These are phyloP conservation scores for Pythium grandisporangium DNA, from an alignment of 352 stramenopile species.

Conservation along the genomic window DNA sequence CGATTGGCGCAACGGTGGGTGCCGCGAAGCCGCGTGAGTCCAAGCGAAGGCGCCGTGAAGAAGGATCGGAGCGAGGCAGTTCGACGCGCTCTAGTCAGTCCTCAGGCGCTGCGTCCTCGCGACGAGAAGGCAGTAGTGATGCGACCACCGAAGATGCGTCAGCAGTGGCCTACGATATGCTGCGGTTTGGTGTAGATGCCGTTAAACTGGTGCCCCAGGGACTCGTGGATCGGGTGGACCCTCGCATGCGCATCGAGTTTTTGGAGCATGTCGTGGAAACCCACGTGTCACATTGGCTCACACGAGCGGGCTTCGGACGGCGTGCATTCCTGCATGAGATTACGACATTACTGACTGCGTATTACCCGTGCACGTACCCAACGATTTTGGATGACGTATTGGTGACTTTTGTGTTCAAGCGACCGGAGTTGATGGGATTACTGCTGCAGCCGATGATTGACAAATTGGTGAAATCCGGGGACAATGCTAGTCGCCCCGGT, in stretches of 20 bases:
- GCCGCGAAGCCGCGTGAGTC: constrained; percentile 2
- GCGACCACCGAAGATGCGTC: neutral
- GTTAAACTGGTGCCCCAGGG: constrained; percentile 75
- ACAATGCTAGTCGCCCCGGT: constrained; percentile 37
- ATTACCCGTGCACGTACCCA: constrained; percentile 76
- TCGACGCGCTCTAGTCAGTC: too few species aligned
- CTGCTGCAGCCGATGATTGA: constrained; percentile 62
- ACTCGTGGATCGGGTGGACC: constrained; percentile 76
- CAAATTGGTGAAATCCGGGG: constrained; percentile 53
- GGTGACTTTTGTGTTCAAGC: constrained; percentile 62
- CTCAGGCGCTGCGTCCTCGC: too few species aligned
- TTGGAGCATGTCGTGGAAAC: constrained; percentile 36
- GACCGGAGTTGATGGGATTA: constrained; percentile 60
- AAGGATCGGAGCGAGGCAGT: too few species aligned
- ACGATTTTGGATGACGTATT: constrained; percentile 80
- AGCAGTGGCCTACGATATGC: constrained; percentile 22
- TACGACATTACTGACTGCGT: constrained; percentile 59
- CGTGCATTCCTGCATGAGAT: constrained; percentile 59
- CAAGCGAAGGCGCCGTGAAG: constrained; percentile 13
- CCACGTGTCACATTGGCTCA: constrained; percentile 71
- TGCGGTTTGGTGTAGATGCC: constrained; percentile 61
- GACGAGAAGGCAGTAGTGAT: neutral
- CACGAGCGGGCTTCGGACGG: constrained; percentile 45
- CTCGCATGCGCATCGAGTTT: constrained; percentile 38
- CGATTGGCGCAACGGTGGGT: too few species aligned